Evolutionary conservation across 2,329 filamentous ascomycete species (phyloP), one percentile per base, ranked within the genome.

Genomic region (Fusarium irregulare): DNA sequence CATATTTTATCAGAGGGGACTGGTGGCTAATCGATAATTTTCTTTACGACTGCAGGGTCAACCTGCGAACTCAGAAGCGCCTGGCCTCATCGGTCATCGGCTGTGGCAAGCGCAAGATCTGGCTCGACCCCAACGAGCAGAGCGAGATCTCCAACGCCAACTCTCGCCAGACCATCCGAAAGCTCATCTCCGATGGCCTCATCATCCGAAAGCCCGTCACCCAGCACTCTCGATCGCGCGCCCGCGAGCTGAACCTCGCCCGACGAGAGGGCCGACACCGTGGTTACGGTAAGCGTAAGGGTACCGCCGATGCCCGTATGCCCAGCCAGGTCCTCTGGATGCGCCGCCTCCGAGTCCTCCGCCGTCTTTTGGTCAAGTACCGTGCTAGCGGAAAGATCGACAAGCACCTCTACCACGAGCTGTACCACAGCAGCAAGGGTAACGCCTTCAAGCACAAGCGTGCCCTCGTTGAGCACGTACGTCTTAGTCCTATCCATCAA

Each of bases 401-500:
- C 89, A 99, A 99, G 92, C 96, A 99, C 90, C 94, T 99, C 72
- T 99, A 99, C 91, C 96, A 99, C 91, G 94, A 98, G 89, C 93
- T 99, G 78, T 99, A 99, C 91, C 96, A 98, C 87, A 89, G 97
- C 84, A 96, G 93, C 92, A 99, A 99, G 94, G 97, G 96, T 97
- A 99, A 99, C 92, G 95, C 96, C 85, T 99, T 99, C 93, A 99
- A 99, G 94, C 96, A 99, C 93, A 99, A 98, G 94, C 92, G 96
- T 87, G 96, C 94, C 82, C 92, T 99, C 80, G 94, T 99, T 84
- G 96, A 99, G 91, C 96, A 99, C 89, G 96, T 99, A 97, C 82
- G 96, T 93, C 50, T 59, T 58, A 30, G 96, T 93, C 50, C 56
- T 56, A 30, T 80, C 48, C 46, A 45, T 56, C 41, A 66, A 34